These are phyloP conservation scores for Entomortierella chlamydospora DNA, from an alignment of 192 early-diverging fungal genomes.

Conservation along the genomic window DNA sequence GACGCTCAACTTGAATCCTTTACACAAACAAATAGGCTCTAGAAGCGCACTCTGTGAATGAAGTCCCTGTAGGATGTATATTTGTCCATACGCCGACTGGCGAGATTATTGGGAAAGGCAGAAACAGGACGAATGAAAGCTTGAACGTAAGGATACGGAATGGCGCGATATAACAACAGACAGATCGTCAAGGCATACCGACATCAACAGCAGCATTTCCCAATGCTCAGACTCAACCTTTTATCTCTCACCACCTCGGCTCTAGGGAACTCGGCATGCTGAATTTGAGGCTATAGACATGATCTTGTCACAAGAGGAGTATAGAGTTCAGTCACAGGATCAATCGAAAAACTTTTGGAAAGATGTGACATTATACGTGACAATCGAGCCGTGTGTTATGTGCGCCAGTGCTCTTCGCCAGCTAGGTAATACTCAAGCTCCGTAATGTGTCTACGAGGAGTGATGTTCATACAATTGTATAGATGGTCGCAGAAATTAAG, in stretches of 20 bases:
- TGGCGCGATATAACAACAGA: not conserved
- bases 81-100: constrained; percentile 74
- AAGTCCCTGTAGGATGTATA: constrained; percentile 98
- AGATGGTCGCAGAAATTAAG: too few relatives aligned
- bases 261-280: constrained; percentile 91
- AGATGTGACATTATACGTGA: constrained; percentile 86
- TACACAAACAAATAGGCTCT: constrained; percentile 67
- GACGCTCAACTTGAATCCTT: not conserved
- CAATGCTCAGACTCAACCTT: not conserved
- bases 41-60: constrained; percentile 82
- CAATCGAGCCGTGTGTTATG: constrained; percentile 99
- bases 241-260: too few relatives aligned
- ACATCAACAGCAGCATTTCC: not conserved
- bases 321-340: constrained; percentile 25
- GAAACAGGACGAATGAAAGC: constrained; percentile 90
- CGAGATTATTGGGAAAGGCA: constrained; percentile 79
- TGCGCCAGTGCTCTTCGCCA: constrained; percentile 92
- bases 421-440: constrained; percentile 62
- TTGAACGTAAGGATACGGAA: constrained; percentile 73
- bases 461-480: too few relatives aligned
- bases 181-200: not conserved
- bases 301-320: constrained; percentile 62
- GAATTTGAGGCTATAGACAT: constrained; percentile 94
- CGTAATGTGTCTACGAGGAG: too few relatives aligned
- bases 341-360: constrained; percentile 44